Evolutionary conservation across 805 yeast species (phyloP).

Genomic region (Starmerella floris): DNA sequence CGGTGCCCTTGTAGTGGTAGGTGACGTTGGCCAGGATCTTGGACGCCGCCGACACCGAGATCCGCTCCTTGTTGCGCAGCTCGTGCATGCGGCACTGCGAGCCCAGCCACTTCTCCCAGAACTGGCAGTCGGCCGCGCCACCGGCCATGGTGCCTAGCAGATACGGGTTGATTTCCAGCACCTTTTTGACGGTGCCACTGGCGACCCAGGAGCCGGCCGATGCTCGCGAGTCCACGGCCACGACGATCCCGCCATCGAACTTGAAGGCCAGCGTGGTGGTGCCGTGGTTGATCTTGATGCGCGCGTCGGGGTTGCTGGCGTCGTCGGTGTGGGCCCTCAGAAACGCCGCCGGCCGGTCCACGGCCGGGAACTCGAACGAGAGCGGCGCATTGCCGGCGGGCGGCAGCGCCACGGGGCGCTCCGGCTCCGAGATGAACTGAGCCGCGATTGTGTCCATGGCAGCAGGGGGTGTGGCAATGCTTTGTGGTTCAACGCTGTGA

Average conservation of each 20-base stretch:
- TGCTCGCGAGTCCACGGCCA: slow-evolving; percentile 96
- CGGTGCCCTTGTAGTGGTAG: slow-evolving; percentile 91
- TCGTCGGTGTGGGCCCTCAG: slow-evolving; percentile 98
- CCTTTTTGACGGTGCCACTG: slow-evolving; percentile 94
- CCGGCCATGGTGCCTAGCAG: slow-evolving; percentile 98
- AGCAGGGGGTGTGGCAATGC: not conserved
- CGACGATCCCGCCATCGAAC: slow-evolving; percentile 85
- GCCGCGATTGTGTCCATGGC: slow-evolving; percentile 27
- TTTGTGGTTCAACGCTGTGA: not conserved
- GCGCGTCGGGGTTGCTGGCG: slow-evolving; percentile 80
- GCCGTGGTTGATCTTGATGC: slow-evolving; percentile 94
- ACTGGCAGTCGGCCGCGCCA: slow-evolving; percentile 99
- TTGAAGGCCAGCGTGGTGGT: slow-evolving; percentile 97
- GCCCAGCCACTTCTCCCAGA: slow-evolving; percentile 98
- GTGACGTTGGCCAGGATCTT: slow-evolving; percentile 83
- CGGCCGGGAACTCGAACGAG: slow-evolving; percentile 56
- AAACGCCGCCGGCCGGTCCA: slow-evolving; percentile 79
- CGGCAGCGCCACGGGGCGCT: not conserved
- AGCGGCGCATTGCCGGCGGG: not conserved
- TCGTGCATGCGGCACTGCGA: slow-evolving; percentile 92
- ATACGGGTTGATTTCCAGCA: slow-evolving; percentile 89
- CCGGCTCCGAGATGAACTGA: slow-evolving; percentile 15
- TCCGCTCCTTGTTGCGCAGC: slow-evolving; percentile 84
- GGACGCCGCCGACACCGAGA: slow-evolving; percentile 91
- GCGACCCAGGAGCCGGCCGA: slow-evolving; percentile 98